Percentiles rank a stretch among this genome's conserved stretches.
phyloP scores from a whole-genome alignment of 768 basidiomycete species.

The Leccinellum rugosiceps region DNA sequence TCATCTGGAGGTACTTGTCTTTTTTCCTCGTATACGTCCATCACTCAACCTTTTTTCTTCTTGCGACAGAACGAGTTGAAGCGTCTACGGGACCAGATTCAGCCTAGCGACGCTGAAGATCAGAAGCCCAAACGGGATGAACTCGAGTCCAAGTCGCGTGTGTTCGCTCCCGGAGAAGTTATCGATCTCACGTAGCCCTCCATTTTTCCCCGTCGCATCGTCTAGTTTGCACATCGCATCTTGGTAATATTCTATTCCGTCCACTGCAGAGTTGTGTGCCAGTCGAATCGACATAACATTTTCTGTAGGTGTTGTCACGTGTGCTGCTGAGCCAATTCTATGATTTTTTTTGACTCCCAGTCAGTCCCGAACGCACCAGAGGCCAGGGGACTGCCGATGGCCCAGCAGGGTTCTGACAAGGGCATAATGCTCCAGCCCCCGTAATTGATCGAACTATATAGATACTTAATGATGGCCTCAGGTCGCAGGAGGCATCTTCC shows the following conservation, averaged over 20 bases:
- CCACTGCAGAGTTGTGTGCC: too few species aligned
- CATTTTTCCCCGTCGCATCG: too few species aligned
- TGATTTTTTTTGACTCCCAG: not conserved
- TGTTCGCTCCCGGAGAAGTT: constrained; percentile 6
- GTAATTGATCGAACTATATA: too few species aligned
- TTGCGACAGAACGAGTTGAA: constrained; percentile 11
- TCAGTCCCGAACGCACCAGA: not conserved
- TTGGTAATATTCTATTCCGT: too few species aligned
- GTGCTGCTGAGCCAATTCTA: not conserved
- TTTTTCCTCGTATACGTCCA: not conserved
- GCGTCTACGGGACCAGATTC: constrained; percentile 11
- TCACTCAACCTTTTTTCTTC: not conserved
- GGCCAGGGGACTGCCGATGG: not conserved
- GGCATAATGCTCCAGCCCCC: too few species aligned
- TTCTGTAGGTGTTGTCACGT: not conserved
- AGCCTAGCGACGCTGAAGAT: not conserved
- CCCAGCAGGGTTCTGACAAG: not conserved
- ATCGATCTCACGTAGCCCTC: constrained; percentile 18
- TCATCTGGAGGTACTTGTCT: constrained; percentile 5
- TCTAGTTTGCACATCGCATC: too few species aligned
- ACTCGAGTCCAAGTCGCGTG: not conserved
- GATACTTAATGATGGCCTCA: not conserved
- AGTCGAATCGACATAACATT: too few species aligned
- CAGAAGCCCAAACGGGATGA: not conserved
- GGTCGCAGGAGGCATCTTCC: not conserved